Evolutionary conservation across 495 filamentous ascomycete species (phyloP), one percentile per base, ranked within the genome.

Genomic region (Penicillium macrosclerotiorum): DNA sequence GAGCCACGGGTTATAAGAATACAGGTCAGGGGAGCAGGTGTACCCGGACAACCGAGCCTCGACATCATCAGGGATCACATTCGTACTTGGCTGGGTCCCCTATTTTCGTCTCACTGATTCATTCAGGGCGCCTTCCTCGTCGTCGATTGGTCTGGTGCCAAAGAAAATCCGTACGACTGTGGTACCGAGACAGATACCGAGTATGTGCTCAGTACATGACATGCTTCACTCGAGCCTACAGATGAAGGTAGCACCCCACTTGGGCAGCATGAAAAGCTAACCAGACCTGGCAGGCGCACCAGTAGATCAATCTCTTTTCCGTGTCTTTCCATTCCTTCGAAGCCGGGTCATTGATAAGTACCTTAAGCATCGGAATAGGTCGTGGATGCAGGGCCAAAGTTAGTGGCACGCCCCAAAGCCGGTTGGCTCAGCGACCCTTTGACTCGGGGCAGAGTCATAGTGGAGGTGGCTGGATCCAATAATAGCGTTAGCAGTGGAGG

Each of bases 401-500:
- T 51, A 57, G 48, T 24, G 42, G 32, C 25, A 48, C 34, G 24
- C 31, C 39, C 32, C 41, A 7, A 23, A 39, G 29, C 37, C 35
- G 37, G 57, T 57, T 54, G 47, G 42, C 57, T 54, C 51, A 32
- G 48, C 44, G 51, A 55, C 51, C n/a, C 19, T 22, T 11, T 22
- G 22, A n/a, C 17, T 38, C 37, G 36, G 16, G 42, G 24, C 30
- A n/a, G n/a, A n/a, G n/a, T n/a, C n/a, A n/a, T n/a, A n/a, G n/a
- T 39, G 29, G 47, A 27, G 36, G 27, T 31, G 7, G 23, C 8
- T 44, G 13, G 9, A 32, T 22, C 54, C 54, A 60, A 57, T 60
- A 32, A 38, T 18, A 6, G 3, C 3, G 14, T 8, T 8, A n/a
- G 2, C 30, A 11, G 46, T 46, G 25, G 45, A 26, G 41, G 29